Percentiles rank a stretch among this genome's conserved stretches.
These are phyloP conservation scores for Paecilomyces niveus DNA, from an alignment of 2,329 filamentous ascomycete genomes.

Conservation along the genomic window DNA sequence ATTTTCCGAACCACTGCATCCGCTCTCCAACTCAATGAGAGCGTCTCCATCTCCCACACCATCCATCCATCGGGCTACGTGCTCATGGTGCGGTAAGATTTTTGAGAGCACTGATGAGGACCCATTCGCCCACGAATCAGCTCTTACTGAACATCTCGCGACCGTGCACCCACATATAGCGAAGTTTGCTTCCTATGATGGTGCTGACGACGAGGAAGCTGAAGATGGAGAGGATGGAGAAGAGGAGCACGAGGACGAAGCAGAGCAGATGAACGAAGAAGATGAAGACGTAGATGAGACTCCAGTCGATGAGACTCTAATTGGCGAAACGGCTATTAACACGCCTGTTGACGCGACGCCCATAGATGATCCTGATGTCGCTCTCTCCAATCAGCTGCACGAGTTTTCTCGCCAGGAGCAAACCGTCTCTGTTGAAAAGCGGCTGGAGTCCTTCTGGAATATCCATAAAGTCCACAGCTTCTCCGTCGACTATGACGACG, in stretches of 20 bases:
- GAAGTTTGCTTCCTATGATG: slow-evolving; percentile 18
- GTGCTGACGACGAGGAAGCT: slow-evolving; percentile 12
- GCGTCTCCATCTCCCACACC: slow-evolving; percentile 26
- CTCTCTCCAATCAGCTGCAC: slow-evolving; percentile 14
- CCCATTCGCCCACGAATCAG: slow-evolving; percentile 16
- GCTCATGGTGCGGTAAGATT: slow-evolving; percentile 29
- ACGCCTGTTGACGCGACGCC: background rate
- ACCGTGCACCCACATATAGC: slow-evolving; percentile 25
- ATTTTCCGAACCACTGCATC: slow-evolving; percentile 30
- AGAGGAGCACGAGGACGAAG: slow-evolving; percentile 10
- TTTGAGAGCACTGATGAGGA: slow-evolving; percentile 21
- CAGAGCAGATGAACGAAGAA: slow-evolving; percentile 7
- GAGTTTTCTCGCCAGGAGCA: slow-evolving; percentile 16
- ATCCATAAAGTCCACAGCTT: slow-evolving; percentile 29
- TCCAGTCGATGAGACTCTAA: background rate
- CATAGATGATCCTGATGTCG: slow-evolving; percentile 6
- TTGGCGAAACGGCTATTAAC: background rate
- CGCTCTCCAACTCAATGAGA: slow-evolving; percentile 27
- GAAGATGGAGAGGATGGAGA: slow-evolving; percentile 5
- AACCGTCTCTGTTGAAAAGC: slow-evolving; percentile 20
- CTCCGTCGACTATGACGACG: slow-evolving; percentile 26
- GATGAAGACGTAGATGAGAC: slow-evolving; percentile 12
- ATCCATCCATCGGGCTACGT: slow-evolving; percentile 21
- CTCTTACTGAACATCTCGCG: slow-evolving; percentile 27
- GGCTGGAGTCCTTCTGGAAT: slow-evolving; percentile 29